Conservation (phyloP, 2,329 filamentous ascomycete species). For the Calcarisporium arbuscula region DNA sequence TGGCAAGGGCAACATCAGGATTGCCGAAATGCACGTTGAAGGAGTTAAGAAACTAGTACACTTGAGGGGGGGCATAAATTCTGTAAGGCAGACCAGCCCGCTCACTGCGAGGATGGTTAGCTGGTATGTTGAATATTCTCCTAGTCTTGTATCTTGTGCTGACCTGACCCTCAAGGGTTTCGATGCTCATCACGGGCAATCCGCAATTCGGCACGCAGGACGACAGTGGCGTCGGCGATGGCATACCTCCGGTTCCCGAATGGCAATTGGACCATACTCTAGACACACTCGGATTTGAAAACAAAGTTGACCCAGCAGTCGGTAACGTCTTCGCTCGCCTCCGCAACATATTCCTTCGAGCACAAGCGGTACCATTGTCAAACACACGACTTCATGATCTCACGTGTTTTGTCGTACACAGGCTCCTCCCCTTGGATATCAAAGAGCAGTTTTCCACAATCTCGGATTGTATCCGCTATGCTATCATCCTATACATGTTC, state of each 20-base stretch:
- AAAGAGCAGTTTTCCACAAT: conserved; percentile 13
- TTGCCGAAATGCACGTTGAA: conserved; percentile 41
- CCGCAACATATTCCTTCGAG: conserved; percentile 32
- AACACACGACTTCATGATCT: conserved; percentile 46
- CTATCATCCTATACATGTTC: conserved; percentile 45
- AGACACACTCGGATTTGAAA: too few relatives aligned
- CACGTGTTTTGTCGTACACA: conserved; percentile 47
- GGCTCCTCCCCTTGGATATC: conserved; percentile 27
- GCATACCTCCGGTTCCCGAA: conserved; percentile 40
- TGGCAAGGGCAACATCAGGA: conserved; percentile 43
- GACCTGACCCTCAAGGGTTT: conserved; percentile 41
- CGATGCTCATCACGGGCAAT: conserved; percentile 44
- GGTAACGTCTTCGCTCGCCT: conserved; percentile 36
- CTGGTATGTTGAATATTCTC: too few relatives aligned
- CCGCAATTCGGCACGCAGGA: conserved; percentile 49
- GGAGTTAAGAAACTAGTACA: conserved; percentile 42
- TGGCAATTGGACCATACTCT: conserved; percentile 45
- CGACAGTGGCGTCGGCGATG: conserved; percentile 39
- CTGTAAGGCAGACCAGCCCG: conserved; percentile 40
- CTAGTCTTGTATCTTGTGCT: conserved; percentile 12
- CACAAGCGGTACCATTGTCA: conserved; percentile 20
- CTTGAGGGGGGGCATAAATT: conserved; percentile 43
- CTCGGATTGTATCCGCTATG: conserved; percentile 40
- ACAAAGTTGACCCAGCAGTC: conserved; percentile 29
- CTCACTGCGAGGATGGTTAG: conserved; percentile 49